These are phyloP conservation scores for Naganishia randhawae DNA, from an alignment of 768 basidiomycete species.

Conservation along the genomic window DNA sequence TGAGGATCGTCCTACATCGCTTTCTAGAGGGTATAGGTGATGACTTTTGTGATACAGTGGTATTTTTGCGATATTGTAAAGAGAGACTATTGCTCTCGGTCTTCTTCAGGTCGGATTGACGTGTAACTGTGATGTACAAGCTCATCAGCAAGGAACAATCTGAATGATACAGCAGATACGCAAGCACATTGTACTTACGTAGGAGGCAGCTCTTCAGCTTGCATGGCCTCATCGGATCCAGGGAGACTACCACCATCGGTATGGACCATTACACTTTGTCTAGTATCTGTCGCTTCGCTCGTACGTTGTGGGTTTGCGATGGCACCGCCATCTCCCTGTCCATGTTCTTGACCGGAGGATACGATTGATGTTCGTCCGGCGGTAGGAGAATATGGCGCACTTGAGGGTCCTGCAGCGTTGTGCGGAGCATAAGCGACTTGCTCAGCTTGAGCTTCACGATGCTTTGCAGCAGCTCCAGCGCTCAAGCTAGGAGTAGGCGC, in stretches of 20 bases:
- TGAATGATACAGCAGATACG: not conserved
- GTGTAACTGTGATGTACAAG: not conserved
- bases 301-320: not conserved
- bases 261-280: not conserved
- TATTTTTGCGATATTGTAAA: not conserved
- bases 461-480: constrained; percentile 1
- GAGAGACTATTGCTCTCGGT: not conserved
- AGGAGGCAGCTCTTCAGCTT: constrained; percentile 1
- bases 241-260: not conserved
- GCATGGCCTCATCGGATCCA: not conserved
- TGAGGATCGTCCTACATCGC: not conserved
- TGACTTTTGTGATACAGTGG: not conserved
- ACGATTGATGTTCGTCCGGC: not conserved
- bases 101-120: constrained; percentile 13
- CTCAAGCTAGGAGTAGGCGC: not conserved
- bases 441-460: constrained; percentile 6
- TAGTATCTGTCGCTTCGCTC: not conserved
- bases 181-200: not conserved
- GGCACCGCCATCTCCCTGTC: not conserved
- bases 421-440: not conserved
- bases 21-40: not conserved
- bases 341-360: not conserved
- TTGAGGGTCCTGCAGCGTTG: not conserved
- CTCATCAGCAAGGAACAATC: not conserved
- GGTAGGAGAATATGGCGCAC: not conserved